These are phyloP conservation scores for Stylonectria norvegica DNA, from an alignment of 2,329 filamentous ascomycete genomes.

Conservation along the genomic window DNA sequence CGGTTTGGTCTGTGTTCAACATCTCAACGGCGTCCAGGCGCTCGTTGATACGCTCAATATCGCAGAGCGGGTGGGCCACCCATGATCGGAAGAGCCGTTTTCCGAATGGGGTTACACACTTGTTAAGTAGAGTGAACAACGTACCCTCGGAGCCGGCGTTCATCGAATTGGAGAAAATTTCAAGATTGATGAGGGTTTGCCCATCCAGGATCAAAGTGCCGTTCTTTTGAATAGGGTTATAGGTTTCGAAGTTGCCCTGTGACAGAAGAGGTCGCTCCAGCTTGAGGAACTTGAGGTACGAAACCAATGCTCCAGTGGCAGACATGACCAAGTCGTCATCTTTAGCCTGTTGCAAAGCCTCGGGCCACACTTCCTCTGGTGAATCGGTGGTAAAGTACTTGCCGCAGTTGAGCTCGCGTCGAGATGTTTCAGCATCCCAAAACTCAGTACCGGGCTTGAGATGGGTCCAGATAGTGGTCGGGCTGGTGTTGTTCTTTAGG, in stretches of 20 bases:
- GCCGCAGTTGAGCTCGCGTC: slow-evolving; percentile 74
- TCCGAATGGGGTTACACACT: slow-evolving; percentile 93
- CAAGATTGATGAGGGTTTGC: slow-evolving; percentile 96
- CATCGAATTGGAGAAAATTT: slow-evolving; percentile 89
- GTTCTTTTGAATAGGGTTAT: slow-evolving; percentile 87
- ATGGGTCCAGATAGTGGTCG: slow-evolving; percentile 93
- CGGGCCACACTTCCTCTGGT: slow-evolving; percentile 69
- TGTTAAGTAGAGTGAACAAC: slow-evolving; percentile 84
- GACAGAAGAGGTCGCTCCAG: slow-evolving; percentile 84
- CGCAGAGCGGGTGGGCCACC: slow-evolving; percentile 92
- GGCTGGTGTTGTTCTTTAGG: slow-evolving; percentile 90
- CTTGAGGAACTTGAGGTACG: slow-evolving; percentile 83
- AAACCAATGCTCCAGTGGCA: slow-evolving; percentile 81
- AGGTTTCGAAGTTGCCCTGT: slow-evolving; percentile 85
- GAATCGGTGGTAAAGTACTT: slow-evolving; percentile 68
- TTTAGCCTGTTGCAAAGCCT: slow-evolving; percentile 65
- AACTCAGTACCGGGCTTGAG: slow-evolving; percentile 86
- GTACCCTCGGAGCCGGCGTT: slow-evolving; percentile 85
- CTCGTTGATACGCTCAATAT: slow-evolving; percentile 85
- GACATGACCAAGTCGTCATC: slow-evolving; percentile 85
- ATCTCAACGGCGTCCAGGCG: slow-evolving; percentile 91
- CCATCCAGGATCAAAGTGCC: slow-evolving; percentile 90
- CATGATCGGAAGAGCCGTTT: slow-evolving; percentile 95
- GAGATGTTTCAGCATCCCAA: slow-evolving; percentile 78
- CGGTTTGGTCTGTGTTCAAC: slow-evolving; percentile 74